Evolutionary conservation across 441 rosid species (phyloP).

Genomic region (Pelargonium cotyledonis): DNA sequence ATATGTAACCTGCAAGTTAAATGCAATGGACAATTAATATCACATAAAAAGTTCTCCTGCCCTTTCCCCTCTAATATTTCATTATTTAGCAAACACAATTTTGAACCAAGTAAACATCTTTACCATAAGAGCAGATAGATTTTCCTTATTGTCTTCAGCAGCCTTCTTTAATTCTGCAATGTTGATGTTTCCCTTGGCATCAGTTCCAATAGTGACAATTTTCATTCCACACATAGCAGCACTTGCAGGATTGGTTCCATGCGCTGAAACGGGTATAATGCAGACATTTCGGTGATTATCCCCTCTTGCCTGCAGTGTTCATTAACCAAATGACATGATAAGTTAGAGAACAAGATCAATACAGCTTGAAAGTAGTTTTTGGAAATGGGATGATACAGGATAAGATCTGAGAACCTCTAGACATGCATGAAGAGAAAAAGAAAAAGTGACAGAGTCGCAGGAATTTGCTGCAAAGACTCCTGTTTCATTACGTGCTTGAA

Average conservation of each 20-base stretch:
- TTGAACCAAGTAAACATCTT: conserved; percentile 6
- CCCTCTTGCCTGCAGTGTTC: conserved; percentile 70
- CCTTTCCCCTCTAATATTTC: neutral
- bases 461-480: neutral
- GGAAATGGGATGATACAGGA: neutral
- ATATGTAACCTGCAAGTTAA: conserved; percentile 65
- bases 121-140: conserved; percentile 88
- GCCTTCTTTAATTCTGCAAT: conserved; percentile 81
- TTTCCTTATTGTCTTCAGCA: conserved; percentile 81
- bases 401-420: neutral
- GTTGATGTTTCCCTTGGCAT: conserved; percentile 93
- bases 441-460: neutral
- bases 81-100: neutral
- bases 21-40: conserved; percentile 9
- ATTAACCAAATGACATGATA: conserved; percentile 15
- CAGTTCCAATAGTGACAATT: conserved; percentile 86
- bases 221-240: conserved; percentile 99
- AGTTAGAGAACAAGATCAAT: conserved; percentile 1
- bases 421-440: neutral
- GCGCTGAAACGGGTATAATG: conserved; percentile 96
- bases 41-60: neutral
- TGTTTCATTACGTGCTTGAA: neutral
- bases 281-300: conserved; percentile 93
- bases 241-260: conserved; percentile 98
- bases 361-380: neutral